These are phyloP conservation scores for Globisporangium spinosum DNA, from an alignment of 352 stramenopile species.

Conservation along the genomic window DNA sequence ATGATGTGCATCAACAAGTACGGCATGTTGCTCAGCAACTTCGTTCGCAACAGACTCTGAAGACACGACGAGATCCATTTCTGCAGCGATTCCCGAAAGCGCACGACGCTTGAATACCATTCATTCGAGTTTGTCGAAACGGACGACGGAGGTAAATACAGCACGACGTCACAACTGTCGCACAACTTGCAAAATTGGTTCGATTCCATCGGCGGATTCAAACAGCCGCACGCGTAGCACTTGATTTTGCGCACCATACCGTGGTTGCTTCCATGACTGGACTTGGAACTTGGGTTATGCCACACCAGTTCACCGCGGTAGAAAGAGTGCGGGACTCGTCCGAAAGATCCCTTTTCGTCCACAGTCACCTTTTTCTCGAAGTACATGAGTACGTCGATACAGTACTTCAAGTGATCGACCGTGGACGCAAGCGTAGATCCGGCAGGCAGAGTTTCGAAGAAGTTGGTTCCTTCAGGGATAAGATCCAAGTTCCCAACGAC, in stretches of 20 bases:
- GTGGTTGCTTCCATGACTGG: conserved; percentile 14
- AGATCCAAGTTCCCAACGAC: conserved; percentile 44
- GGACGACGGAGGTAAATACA: conserved; percentile 75
- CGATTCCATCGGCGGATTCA: conserved; percentile 62
- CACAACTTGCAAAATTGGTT: conserved; percentile 78
- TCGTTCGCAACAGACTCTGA: conserved; percentile 52
- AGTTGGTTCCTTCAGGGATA: conserved; percentile 57
- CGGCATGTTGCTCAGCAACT: conserved; percentile 71
- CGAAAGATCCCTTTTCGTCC: conserved; percentile 59
- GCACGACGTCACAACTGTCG: conserved; percentile 64
- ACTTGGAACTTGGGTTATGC: conserved; percentile 30
- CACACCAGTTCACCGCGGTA: conserved; percentile 75
- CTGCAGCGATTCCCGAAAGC: conserved; percentile 72
- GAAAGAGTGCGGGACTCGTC: conserved; percentile 70
- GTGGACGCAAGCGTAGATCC: conserved; percentile 48
- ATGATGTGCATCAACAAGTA: conserved; percentile 85
- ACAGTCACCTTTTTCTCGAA: conserved; percentile 86
- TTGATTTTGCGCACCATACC: conserved; percentile 60
- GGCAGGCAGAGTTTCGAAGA: conserved; percentile 58
- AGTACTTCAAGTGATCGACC: conserved; percentile 80
- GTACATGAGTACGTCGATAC: conserved; percentile 79
- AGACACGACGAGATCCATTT: conserved; percentile 80
- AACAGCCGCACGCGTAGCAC: conserved; percentile 69
- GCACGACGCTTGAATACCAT: conserved; percentile 71
- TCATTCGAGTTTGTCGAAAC: conserved; percentile 77